Base-by-base conservation (phyloP, 768 basidiomycete genomes). In the Russula dissimulans region DNA sequence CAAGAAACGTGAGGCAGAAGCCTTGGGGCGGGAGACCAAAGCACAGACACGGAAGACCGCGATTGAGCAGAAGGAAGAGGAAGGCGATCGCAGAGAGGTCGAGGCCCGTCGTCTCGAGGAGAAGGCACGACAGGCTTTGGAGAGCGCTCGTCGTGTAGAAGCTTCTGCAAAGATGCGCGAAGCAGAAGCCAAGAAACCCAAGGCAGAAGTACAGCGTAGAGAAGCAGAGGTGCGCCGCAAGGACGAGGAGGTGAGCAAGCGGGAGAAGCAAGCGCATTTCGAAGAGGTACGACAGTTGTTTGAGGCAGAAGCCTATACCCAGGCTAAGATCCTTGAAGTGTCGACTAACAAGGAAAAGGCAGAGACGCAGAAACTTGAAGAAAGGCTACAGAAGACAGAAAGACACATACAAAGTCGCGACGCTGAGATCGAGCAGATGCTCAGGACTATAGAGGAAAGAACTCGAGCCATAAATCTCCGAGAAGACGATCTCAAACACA, bases 341-440 rank as follows among this genome's bases (percentile, higher is more conserved):
- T 15, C 3, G 46, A 47, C 29, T 36, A 36, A 36, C 34, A 36
- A 2, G 22, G 22, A 10, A 15, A 14, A 41, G 41, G 14, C 14
- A 3, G 26, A 18, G 57, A 47, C 29, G 8, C 62, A 54, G 62
- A 42, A 34, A 15, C 66, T 67, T 51, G 73, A 75, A 52, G 74
- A 71, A 46, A 73, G 64, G 17, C 60, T 56, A 22, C 44, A 57
- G 57, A 43, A 54, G 53, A 60, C 56, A 41, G 56, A 60, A 18
- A 42, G 22, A 50, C 10, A 36, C 11, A n/a, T 38, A 32, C 36
- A 12, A 17, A 26, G 22, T 50, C 34, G 49, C 49, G 36, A 50
- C 9, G 34, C 49, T 11, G 36, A 50, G 18, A 50, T 49, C n/a
- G 34, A 50, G 9, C 4, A 36, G n/a, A 34, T 4, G 32, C 48